These are phyloP conservation scores for Talaromyces borbonicus DNA, from an alignment of 495 filamentous ascomycete genomes.

Conservation along the genomic window DNA sequence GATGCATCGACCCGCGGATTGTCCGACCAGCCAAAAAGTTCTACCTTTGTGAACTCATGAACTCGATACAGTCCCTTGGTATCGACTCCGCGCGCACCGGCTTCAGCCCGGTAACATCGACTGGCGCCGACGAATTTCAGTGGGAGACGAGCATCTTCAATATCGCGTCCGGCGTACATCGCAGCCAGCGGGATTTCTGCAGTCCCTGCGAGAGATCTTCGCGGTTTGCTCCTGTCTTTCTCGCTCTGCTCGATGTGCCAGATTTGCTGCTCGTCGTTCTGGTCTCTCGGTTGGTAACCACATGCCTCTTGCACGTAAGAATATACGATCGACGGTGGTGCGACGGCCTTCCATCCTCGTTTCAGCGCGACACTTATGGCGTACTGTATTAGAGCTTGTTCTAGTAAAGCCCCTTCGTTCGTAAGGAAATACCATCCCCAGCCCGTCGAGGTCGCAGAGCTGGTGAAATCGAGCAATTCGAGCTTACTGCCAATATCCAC, in stretches of 20 bases:
- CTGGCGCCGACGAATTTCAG: conserved; percentile 72
- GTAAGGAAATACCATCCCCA: conserved; percentile 97
- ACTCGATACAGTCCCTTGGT: conserved; percentile 95
- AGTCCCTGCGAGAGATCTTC: conserved; percentile 68
- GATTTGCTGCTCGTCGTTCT: conserved; percentile 82
- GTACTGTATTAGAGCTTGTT: conserved; percentile 87
- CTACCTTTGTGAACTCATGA: conserved; percentile 98
- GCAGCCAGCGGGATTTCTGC: conserved; percentile 91
- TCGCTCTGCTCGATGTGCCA: conserved; percentile 67
- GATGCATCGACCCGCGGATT: conserved; percentile 24
- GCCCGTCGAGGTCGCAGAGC: conserved; percentile 65
- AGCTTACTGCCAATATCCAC: conserved; percentile 75
- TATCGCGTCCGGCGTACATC: conserved; percentile 66
- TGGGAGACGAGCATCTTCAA: conserved; percentile 57
- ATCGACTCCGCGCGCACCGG: conserved; percentile 76
- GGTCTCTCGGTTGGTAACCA: conserved; percentile 88
- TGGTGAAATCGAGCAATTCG: conserved; percentile 73
- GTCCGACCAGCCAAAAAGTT: conserved; percentile 81
- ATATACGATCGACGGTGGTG: conserved; percentile 86
- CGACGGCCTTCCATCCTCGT: conserved; percentile 64
- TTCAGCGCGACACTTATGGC: conserved; percentile 58
- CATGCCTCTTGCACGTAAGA: conserved; percentile 81
- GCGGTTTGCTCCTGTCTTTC: conserved; percentile 48
- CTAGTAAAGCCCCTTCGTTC: conserved; percentile 80
- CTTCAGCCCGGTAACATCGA: conserved; percentile 88